Percentiles rank a stretch among this genome's conserved stretches.
These are phyloP conservation scores for Kodamaea sp. DNA, from an alignment of 1,139 yeast species.

Conservation along the genomic window DNA sequence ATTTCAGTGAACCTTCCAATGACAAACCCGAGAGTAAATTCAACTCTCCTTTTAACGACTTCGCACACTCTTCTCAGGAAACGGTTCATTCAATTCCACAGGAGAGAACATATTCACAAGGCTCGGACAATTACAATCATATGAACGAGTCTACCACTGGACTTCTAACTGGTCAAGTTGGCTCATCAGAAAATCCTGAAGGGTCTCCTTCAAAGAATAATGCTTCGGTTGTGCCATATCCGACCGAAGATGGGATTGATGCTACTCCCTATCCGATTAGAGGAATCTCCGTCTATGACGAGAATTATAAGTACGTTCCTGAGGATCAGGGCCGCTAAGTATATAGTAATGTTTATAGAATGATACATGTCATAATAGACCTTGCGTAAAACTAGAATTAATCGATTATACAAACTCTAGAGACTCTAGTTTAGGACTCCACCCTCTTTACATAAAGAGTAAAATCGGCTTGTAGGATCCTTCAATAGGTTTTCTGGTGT, in stretches of 20 bases:
- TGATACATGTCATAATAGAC: too few species aligned
- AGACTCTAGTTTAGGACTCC: too few species aligned
- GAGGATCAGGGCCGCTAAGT: too few species aligned
- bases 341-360: too few species aligned
- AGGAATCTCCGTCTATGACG: constrained; percentile 22
- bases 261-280: constrained; percentile 24
- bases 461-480: constrained; percentile 17
- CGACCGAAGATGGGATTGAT: constrained; percentile 3
- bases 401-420: too few species aligned
- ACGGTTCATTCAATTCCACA: not conserved
- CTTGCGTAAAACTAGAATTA: too few species aligned
- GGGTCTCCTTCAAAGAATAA: not conserved
- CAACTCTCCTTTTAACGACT: too few species aligned
- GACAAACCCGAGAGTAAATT: too few species aligned
- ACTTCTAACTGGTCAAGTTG: constrained; percentile 1
- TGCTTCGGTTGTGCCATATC: constrained; percentile 2
- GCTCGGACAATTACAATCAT: constrained; percentile 2
- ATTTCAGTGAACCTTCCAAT: too few species aligned
- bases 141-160: constrained; percentile 2
- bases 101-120: constrained; percentile 2
- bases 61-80: not conserved
- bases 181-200: not conserved
- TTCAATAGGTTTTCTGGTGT: constrained; percentile 19
- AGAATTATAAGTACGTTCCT: constrained; percentile 9
- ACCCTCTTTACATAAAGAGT: constrained; percentile 20